Percentiles rank a stretch among this genome's conserved stretches.
Conservation (phyloP, 192 early-diverging fungal genomes). For the Backusella psychrophila region DNA sequence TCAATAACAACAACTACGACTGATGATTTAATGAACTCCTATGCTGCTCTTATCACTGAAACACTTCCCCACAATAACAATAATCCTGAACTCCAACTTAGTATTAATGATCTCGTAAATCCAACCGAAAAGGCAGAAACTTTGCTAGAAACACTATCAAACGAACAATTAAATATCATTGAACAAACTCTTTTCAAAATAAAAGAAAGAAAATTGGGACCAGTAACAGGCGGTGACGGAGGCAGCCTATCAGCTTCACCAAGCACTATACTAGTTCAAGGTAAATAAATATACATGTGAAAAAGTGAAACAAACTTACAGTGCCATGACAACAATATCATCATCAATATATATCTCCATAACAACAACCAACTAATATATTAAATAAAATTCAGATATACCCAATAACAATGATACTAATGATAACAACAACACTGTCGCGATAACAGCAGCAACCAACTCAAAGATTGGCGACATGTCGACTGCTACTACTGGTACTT, state of each 20-base stretch:
- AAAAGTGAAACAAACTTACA: conserved; percentile 1
- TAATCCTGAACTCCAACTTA: conserved; percentile 17
- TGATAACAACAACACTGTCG: background rate
- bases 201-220: conserved; percentile 7
- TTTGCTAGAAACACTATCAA: conserved; percentile 13
- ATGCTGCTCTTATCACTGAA: conserved; percentile 11
- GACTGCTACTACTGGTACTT: background rate
- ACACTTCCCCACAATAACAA: background rate
- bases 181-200: conserved; percentile 20
- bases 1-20: conserved; percentile 6
- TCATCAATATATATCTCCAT: background rate
- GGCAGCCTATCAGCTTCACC: background rate
- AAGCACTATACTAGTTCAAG: background rate
- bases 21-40: conserved; percentile 13
- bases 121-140: conserved; percentile 18
- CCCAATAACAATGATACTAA: background rate
- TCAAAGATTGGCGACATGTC: background rate
- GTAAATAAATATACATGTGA: background rate
- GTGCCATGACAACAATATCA: background rate
- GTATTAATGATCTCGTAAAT: conserved; percentile 21
- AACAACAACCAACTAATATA: background rate
- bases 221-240: background rate
- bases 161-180: conserved; percentile 17
- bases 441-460: background rate
- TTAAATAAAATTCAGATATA: background rate